phyloP scores from a whole-genome alignment of 1,284 basidiomycete genomes.

The Sparassis latifolia region DNA sequence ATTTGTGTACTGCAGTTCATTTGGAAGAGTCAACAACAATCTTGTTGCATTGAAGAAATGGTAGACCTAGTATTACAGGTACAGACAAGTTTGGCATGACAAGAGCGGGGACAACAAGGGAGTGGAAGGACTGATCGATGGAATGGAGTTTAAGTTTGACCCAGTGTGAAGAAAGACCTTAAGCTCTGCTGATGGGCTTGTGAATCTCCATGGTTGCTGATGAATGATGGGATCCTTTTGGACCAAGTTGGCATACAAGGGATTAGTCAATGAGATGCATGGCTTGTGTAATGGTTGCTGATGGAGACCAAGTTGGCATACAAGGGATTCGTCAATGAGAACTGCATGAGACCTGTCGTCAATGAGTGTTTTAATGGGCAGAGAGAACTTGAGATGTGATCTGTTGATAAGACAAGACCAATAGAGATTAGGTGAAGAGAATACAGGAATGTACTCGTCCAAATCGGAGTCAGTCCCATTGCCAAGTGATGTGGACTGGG shows the following conservation, averaged over 20 bases:
- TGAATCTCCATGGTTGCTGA: too few relatives aligned
- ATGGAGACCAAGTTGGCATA: neutral
- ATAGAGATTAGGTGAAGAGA: neutral
- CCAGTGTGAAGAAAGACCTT: neutral
- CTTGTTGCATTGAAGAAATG: slow-evolving; percentile 17
- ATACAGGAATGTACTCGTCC: neutral
- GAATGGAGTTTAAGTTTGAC: neutral
- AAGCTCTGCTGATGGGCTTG: too few relatives aligned
- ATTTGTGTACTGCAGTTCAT: slow-evolving; percentile 12
- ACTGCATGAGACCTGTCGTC: neutral
- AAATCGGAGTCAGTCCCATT: neutral
- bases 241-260: too few relatives aligned
- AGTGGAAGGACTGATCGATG: neutral
- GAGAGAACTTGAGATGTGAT: neutral
- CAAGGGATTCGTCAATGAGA: neutral
- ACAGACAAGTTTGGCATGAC: neutral
- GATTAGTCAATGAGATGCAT: too few relatives aligned
- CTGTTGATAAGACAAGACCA: neutral
- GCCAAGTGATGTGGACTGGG: too few relatives aligned
- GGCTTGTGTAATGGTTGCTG: neutral
- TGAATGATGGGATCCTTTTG: too few relatives aligned
- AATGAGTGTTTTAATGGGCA: neutral
- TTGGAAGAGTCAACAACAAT: slow-evolving; percentile 18
- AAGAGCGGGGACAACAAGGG: neutral
- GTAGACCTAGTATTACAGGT: slow-evolving; percentile 18